phyloP scores from a whole-genome alignment of 352 stramenopile species.

The Globisporangium okanoganense region DNA sequence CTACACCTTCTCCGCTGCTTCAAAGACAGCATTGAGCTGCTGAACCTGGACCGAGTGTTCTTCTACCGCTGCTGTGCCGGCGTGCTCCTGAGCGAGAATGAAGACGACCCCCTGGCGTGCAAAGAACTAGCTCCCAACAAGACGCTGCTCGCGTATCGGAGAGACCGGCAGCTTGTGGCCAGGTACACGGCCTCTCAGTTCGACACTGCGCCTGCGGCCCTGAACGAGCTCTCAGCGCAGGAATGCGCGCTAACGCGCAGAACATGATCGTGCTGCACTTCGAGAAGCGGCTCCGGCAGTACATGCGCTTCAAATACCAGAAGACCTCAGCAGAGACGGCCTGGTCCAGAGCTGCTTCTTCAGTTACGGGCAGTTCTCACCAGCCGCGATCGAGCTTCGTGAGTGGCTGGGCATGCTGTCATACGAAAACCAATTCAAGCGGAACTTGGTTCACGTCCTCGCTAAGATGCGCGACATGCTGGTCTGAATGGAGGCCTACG shows the following conservation, averaged over 20 bases:
- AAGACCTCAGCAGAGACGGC: neutral
- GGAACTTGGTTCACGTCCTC: neutral
- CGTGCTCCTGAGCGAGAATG: neutral
- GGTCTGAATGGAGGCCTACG: neutral
- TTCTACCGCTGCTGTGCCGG: neutral
- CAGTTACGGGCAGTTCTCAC: neutral
- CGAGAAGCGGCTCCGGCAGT: neutral
- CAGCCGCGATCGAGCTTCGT: neutral
- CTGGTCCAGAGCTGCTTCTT: neutral
- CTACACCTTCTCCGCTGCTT: neutral
- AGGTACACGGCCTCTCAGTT: neutral
- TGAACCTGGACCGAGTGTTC: neutral
- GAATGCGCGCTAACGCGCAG: neutral
- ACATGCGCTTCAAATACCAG: neutral
- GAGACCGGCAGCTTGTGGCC: neutral
- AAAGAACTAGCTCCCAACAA: neutral
- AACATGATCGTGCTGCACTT: neutral
- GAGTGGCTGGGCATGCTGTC: neutral
- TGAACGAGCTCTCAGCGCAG: neutral
- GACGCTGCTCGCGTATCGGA: neutral
- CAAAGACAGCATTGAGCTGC: neutral
- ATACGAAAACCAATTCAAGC: neutral
- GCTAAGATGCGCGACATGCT: neutral
- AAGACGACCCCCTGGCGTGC: neutral
- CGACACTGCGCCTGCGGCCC: too few species aligned